Conservation (phyloP, 139 green algal genomes). For the Closterium sp. region DNA sequence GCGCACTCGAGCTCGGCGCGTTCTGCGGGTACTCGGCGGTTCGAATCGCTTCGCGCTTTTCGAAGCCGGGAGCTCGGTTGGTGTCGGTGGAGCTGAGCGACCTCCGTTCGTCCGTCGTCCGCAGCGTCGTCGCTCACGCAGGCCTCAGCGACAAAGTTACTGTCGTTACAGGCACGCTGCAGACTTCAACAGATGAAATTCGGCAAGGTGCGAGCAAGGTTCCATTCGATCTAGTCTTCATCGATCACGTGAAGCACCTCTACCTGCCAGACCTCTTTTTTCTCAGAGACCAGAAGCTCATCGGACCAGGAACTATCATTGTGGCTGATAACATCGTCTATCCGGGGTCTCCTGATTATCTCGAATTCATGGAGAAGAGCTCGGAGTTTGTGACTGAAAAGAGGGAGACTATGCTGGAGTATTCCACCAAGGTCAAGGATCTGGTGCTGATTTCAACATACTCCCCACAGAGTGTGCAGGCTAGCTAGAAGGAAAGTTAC, state of each 20-base stretch:
- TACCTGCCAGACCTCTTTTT: constrained; percentile 15
- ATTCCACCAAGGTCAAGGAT: not conserved
- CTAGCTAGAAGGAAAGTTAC: too few relatives aligned
- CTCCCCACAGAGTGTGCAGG: too few relatives aligned
- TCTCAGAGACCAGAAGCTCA: not conserved
- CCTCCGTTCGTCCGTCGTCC: not conserved
- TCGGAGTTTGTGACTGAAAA: not conserved
- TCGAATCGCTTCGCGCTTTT: not conserved
- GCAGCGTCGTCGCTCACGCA: not conserved
- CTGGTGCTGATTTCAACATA: not conserved
- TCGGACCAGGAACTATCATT: not conserved
- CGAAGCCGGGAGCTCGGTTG: not conserved
- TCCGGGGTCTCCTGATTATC: constrained; percentile 21
- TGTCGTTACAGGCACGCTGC: not conserved
- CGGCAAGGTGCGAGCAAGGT: not conserved
- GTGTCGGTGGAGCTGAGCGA: not conserved
- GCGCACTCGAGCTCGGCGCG: constrained; percentile 13
- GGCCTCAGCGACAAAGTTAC: constrained; percentile 1
- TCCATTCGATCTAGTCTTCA: constrained; percentile 15
- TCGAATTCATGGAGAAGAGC: constrained; percentile 10
- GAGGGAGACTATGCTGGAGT: constrained; percentile 1
- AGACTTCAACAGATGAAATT: not conserved
- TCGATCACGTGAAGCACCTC: constrained; percentile 13
- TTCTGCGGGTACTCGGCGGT: constrained; percentile 35
- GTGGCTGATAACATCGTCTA: constrained; percentile 21